Evolutionary conservation across 2,329 filamentous ascomycete genomes (phyloP), one percentile per base, ranked within the genome.

Genomic region (Penicillium fuscoglaucum): DNA sequence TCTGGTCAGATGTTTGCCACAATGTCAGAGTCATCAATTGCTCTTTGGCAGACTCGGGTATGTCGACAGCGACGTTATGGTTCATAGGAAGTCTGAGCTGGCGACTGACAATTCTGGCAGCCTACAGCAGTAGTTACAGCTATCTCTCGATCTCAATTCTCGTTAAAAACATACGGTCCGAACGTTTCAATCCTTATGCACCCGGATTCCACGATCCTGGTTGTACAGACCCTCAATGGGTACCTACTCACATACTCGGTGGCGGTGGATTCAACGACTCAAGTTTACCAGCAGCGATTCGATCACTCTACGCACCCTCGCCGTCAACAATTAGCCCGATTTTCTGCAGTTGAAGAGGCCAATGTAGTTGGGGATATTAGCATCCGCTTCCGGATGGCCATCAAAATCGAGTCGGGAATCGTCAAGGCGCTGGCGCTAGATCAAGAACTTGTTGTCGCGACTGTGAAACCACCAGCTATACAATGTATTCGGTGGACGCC

Each of bases 1-100:
- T 88, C 84, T 56, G 93, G 93, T 41, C 89, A 93, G 69, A 79
- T 90, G 61, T 97, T 99, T 76, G 90, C 90, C 52, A 91, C 91
- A 47, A 91, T 97, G 70, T 97, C 93, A 0, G 80, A 84, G 6
- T 90, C 90, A 2, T 90, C 90, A 13, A 86, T 99, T 74, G 91
- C 90, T n/a, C 83, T 99, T 65, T 99, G 95, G 95, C 95, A 99
- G 78, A 93, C 91, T 55, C 93, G 93, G 84, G 91, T 92, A 82
- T 60, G 81, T 69, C 47, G 49, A 48, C 21, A 44, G 7, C 44
- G 19, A 49, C 55, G 35, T 59, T 55, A 49, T 44, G n/a, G 43
- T 31, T 59, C 46, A 24, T 31, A 24, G 15, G 19, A 21, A 13
- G 44, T 57, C 48, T 45, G 61, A 29, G 61, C 64, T 64, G 60